Conservation (phyloP, 2,329 filamentous ascomycete species). For the Fusarium camptoceras region DNA sequence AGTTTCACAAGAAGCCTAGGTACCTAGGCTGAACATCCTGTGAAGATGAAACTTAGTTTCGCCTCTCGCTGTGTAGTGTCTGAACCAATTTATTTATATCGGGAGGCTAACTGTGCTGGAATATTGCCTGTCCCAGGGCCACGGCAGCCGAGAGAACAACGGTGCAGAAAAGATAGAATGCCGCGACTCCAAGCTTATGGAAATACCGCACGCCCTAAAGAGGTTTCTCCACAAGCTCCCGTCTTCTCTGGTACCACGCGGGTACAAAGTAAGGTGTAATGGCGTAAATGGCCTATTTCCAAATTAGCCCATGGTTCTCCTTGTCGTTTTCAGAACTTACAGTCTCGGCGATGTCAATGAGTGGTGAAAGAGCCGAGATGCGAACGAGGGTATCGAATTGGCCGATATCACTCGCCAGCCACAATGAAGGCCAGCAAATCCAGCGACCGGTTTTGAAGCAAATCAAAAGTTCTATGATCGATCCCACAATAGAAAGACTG, state of each 20-base stretch:
- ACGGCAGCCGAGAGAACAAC: not conserved
- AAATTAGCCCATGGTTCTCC: not conserved
- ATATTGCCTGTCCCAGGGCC: not conserved
- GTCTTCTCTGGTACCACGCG: constrained; percentile 15
- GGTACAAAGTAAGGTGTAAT: not conserved
- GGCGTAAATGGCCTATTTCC: constrained; percentile 4
- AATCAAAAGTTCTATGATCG: constrained; percentile 10
- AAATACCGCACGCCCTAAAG: constrained; percentile 19
- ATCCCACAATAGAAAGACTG: constrained; percentile 11
- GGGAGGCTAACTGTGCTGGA: not conserved
- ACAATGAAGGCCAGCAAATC: constrained; percentile 28
- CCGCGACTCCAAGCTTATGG: constrained; percentile 6
- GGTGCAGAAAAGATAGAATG: not conserved
- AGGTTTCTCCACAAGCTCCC: constrained; percentile 4
- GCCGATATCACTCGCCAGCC: constrained; percentile 33
- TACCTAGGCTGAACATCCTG: not conserved
- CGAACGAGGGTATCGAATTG: constrained; percentile 25
- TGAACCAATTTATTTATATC: not conserved
- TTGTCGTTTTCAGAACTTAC: constrained; percentile 10
- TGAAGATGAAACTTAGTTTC: not conserved
- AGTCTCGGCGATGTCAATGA: constrained; percentile 43
- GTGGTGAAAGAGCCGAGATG: constrained; percentile 38
- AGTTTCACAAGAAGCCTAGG: not conserved
- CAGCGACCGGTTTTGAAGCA: constrained; percentile 8
- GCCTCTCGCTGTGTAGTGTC: not conserved